Conservation (phyloP, 2,329 filamentous ascomycete species). For the Xenoacremonium recifei region DNA sequence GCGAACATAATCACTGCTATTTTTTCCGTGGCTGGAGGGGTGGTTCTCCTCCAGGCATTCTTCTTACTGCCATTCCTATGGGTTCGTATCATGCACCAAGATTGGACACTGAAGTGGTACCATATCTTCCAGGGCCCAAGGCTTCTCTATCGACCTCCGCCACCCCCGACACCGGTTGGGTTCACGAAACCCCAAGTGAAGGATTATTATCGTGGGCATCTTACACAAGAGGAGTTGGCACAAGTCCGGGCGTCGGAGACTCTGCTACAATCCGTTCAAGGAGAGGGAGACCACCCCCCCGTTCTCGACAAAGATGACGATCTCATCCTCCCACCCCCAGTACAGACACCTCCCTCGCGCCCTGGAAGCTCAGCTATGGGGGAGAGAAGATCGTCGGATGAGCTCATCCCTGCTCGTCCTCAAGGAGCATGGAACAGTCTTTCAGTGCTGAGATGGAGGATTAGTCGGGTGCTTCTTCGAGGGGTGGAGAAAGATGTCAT, state of each 20-base stretch:
- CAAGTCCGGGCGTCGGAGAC: conserved; percentile 34
- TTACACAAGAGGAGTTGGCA: conserved; percentile 44
- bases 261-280: conserved; percentile 34
- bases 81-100: conserved; percentile 47
- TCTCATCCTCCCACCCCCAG: conserved; percentile 31
- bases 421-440: conserved; percentile 40
- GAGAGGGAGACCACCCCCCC: conserved; percentile 17
- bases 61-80: conserved; percentile 55
- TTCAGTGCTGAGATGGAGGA: conserved; percentile 38
- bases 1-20: conserved; percentile 34
- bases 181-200: conserved; percentile 43
- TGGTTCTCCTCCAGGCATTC: conserved; percentile 38
- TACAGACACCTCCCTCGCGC: conserved; percentile 15
- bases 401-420: conserved; percentile 32
- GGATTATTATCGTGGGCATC: conserved; percentile 49
- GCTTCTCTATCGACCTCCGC: conserved; percentile 38
- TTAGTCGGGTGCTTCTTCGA: conserved; percentile 42
- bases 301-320: conserved; percentile 30
- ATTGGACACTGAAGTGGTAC: conserved; percentile 50
- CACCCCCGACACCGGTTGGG: conserved; percentile 34
- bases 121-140: conserved; percentile 47
- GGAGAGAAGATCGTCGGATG: conserved; percentile 11
- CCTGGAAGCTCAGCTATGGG: conserved; percentile 8
- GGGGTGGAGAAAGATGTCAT: conserved; percentile 50
- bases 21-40: conserved; percentile 42